Evolutionary conservation across 768 basidiomycete species (phyloP), one percentile per base, ranked within the genome.

Genomic region (Cantharellus cinnabarinus): DNA sequence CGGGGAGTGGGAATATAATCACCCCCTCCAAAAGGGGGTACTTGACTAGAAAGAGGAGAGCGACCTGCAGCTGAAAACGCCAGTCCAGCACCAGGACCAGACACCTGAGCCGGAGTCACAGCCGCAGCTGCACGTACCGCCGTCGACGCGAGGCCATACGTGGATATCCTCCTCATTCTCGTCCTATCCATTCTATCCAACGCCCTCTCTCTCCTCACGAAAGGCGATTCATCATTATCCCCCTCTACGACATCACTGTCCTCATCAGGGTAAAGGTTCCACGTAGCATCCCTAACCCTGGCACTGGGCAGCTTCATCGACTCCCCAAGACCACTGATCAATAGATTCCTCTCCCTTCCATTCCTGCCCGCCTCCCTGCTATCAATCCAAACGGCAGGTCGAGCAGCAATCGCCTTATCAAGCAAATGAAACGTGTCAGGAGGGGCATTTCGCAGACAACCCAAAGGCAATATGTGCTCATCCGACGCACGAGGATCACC

Each of bases 391-490:
- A 58, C 63, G 44, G 48, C 63, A 2, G 57, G 68, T 37, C 60
- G 64, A 41, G 60, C 57, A n/a, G 50, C 56, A 58, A 64, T 61
- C 40, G 61, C 66, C 37, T 41, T 60, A 37, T 59, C 61, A 37
- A 66, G 57, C 3, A 62, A 55, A 37, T 62, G 61, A 57, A 64
- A 66, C 4, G 63, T 63, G 7, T 62, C 62, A 40, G 42, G 58
- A 35, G 60, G 60, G 38, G 66, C 58, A 52, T 62, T 53, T 44
- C 59, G 39, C 59, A 68, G 62, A 48, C 67, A 64, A 42, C 67
- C 61, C 58, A 62, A 55, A 39, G 61, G 62, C 57, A 65, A 60
- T 56, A 66, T 64, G 42, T 64, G 65, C 42, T 65, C 65, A 29
- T 58, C 65, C 10, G 63, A 56, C 39, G 64, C 64, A 38, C 64